Evolutionary conservation across 768 basidiomycete species (phyloP).

Genomic region (Tulasnella sp.): DNA sequence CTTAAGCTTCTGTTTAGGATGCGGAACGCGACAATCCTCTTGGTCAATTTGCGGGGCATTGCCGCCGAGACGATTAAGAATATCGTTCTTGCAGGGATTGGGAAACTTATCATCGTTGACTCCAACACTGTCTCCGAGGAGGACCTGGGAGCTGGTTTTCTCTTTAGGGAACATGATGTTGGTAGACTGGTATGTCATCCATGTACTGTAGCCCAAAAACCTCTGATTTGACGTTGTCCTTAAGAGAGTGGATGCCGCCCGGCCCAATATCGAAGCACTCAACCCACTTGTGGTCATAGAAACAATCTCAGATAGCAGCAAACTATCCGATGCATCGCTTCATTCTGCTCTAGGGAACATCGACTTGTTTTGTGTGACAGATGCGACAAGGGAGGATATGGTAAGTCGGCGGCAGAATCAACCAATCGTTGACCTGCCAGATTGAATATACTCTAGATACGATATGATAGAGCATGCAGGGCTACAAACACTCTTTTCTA

Average conservation of each 20-base stretch:
- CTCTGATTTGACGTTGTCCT: too few species aligned
- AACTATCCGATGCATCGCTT: constrained; percentile 43
- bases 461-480: constrained; percentile 71
- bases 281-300: constrained; percentile 87
- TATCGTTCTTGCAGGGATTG: constrained; percentile 92
- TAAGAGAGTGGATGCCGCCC: constrained; percentile 80
- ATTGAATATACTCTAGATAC: constrained; percentile 39
- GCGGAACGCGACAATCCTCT: constrained; percentile 83
- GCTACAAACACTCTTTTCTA: constrained; percentile 70
- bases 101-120: constrained; percentile 79
- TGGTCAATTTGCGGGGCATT: constrained; percentile 66
- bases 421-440: neutral
- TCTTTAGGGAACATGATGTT: constrained; percentile 88
- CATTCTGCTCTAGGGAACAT: constrained; percentile 51
- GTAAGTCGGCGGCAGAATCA: constrained; percentile 39
- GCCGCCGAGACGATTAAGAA: constrained; percentile 96
- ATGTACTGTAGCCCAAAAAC: neutral
- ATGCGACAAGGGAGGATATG: constrained; percentile 56
- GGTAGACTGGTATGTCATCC: constrained; percentile 62
- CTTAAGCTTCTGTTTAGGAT: constrained; percentile 43
- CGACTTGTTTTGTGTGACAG: constrained; percentile 83
- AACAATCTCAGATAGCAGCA: constrained; percentile 42
- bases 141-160: constrained; percentile 87
- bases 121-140: constrained; percentile 60
- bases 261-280: constrained; percentile 72